A percentile compares a stretch with the other conserved stretches of the same genome.
Conservation (phyloP, 805 yeast genomes). For the Debaryomyces maramus region DNA sequence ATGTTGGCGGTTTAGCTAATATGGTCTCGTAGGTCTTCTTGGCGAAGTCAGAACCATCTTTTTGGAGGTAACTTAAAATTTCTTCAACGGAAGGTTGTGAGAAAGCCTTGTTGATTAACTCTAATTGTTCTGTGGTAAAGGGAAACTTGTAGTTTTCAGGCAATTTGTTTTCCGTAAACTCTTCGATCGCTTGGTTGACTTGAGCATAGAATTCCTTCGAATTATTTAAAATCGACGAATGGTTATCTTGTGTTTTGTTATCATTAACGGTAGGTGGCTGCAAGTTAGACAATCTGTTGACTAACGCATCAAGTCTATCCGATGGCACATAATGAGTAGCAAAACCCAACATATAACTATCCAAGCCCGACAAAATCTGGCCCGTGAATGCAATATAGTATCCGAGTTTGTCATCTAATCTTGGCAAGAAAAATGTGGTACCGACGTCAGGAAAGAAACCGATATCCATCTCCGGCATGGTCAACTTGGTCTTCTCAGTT, state of each 20-base stretch:
- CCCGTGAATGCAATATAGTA: slow-evolving; percentile 87
- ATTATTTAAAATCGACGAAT: slow-evolving; percentile 17
- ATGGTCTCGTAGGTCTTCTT: slow-evolving; percentile 54
- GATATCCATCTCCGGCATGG: slow-evolving; percentile 98
- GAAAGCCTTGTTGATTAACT: slow-evolving; percentile 70
- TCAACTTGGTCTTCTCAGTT: slow-evolving; percentile 86
- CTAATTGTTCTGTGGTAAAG: slow-evolving; percentile 54
- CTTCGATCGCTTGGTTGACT: slow-evolving; percentile 74
- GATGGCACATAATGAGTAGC: slow-evolving; percentile 89
- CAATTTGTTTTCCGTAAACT: slow-evolving; percentile 61
- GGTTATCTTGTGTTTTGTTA: slow-evolving; percentile 20
- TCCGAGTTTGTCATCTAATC: slow-evolving; percentile 80
- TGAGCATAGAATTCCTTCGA: slow-evolving; percentile 49
- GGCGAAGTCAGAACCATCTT: slow-evolving; percentile 68
- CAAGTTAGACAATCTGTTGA: slow-evolving; percentile 63
- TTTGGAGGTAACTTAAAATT: slow-evolving; percentile 51
- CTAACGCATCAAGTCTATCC: slow-evolving; percentile 59
- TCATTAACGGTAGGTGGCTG: slow-evolving; percentile 42
- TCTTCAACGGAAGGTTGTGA: slow-evolving; percentile 51
- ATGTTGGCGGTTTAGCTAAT: slow-evolving; percentile 70
- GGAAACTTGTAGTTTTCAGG: slow-evolving; percentile 65
- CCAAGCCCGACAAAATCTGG: slow-evolving; percentile 71
- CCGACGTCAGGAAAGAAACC: slow-evolving; percentile 98
- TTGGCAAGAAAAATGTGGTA: slow-evolving; percentile 83
- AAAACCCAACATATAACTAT: slow-evolving; percentile 78